A percentile compares a stretch with the other conserved stretches of the same genome.
Evolutionary conservation across 331 rosid species (phyloP).

Genomic region (Prunus yedoensis): DNA sequence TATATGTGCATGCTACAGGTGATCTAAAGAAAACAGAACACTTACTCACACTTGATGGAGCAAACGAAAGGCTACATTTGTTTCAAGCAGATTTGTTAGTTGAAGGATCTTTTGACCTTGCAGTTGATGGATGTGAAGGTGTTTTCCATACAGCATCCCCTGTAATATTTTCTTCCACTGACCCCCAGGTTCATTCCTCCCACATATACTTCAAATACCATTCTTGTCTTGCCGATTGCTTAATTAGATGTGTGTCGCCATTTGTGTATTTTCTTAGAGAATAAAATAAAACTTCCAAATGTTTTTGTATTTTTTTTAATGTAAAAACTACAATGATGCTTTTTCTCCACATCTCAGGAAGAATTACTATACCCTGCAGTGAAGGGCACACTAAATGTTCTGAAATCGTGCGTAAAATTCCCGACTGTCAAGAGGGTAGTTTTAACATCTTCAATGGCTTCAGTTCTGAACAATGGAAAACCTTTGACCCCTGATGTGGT

Average conservation of each 20-base stretch:
- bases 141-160: slow-evolving; percentile 22
- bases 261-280: too few species aligned
- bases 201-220: too few species aligned
- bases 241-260: too few species aligned
- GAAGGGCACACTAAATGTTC: slow-evolving; percentile 46
- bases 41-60: background rate
- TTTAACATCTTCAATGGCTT: slow-evolving; percentile 42
- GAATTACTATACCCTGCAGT: slow-evolving; percentile 47
- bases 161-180: background rate
- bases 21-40: slow-evolving; percentile 3
- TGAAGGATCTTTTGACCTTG: slow-evolving; percentile 23
- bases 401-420: slow-evolving; percentile 39
- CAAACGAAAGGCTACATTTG: slow-evolving; percentile 27
- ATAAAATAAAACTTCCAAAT: too few species aligned
- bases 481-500: slow-evolving; percentile 43
- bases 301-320: too few species aligned
- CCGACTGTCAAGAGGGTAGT: slow-evolving; percentile 35
- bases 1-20: background rate
- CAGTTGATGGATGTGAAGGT: slow-evolving; percentile 12
- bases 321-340: background rate
- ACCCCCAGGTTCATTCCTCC: slow-evolving; percentile 9
- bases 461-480: slow-evolving; percentile 28
- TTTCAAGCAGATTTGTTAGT: slow-evolving; percentile 20
- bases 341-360: slow-evolving; percentile 24
- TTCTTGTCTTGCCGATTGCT: too few species aligned